A percentile compares a stretch with the other conserved stretches of the same genome.
These are phyloP conservation scores for Fusarium metavorans DNA, from an alignment of 2,329 filamentous ascomycete genomes.

Conservation along the genomic window DNA sequence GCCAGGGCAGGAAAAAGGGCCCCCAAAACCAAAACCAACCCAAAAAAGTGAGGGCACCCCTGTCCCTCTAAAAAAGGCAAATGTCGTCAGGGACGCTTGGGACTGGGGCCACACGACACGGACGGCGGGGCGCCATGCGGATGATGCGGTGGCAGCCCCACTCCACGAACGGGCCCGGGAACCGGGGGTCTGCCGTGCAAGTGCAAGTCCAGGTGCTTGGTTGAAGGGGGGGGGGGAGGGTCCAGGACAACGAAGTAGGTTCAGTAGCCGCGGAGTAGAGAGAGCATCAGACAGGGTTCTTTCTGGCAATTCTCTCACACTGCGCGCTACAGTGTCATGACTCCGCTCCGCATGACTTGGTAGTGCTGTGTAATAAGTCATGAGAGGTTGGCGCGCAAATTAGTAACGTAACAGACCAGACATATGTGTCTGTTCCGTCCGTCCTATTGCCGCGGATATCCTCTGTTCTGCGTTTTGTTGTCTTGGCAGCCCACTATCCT, in stretches of 20 bases:
- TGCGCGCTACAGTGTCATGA: slow-evolving; percentile 6
- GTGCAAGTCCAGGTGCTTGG: neutral
- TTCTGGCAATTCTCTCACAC: neutral
- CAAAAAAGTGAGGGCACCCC: neutral
- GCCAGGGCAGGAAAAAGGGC: neutral
- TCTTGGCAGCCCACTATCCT: slow-evolving; percentile 15
- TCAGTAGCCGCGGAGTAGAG: neutral
- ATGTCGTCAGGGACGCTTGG: slow-evolving; percentile 21
- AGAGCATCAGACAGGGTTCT: slow-evolving; percentile 15
- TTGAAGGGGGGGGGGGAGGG: neutral
- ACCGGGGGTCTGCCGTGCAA: slow-evolving; percentile 27
- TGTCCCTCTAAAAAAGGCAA: neutral
- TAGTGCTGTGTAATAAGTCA: slow-evolving; percentile 10
- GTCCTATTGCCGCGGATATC: neutral
- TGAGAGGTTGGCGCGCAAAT: slow-evolving; percentile 3
- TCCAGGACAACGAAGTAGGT: neutral
- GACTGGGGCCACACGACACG: slow-evolving; percentile 25
- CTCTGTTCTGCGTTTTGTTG: slow-evolving; percentile 7
- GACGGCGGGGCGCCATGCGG: slow-evolving; percentile 37
- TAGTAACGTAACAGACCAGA: neutral
- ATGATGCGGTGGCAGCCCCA: slow-evolving; percentile 24
- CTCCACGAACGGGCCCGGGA: slow-evolving; percentile 28
- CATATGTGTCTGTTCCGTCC: neutral
- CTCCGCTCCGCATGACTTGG: slow-evolving; percentile 9
- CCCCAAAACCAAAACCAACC: neutral